These are phyloP conservation scores for Capsicum chinense DNA, from an alignment of 257 asterid genomes.

Conservation along the genomic window DNA sequence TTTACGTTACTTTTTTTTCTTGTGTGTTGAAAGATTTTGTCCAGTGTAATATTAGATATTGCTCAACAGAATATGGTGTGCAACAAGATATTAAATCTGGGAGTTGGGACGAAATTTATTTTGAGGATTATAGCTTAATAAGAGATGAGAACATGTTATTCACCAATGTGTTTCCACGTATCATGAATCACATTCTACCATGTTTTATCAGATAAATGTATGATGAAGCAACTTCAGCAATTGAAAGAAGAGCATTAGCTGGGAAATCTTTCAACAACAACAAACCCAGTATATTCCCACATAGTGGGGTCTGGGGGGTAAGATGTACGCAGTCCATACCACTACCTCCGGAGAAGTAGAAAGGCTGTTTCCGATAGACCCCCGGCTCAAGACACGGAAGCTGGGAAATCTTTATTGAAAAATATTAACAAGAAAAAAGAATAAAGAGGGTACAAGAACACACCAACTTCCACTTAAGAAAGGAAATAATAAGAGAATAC, in stretches of 20 bases:
- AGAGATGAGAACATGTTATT: constrained; percentile 13
- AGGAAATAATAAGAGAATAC: background rate
- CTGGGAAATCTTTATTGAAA: background rate
- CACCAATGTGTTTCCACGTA: constrained; percentile 20
- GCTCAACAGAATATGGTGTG: background rate
- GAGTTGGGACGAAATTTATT: background rate
- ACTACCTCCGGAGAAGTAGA: no score
- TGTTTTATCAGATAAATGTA: constrained; percentile 12
- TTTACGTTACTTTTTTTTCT: constrained; percentile 5
- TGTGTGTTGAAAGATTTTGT: background rate
- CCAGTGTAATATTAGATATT: background rate
- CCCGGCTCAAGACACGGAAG: background rate
- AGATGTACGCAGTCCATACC: no score
- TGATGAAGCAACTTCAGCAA: background rate
- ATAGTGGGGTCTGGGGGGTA: no score
- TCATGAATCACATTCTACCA: constrained; percentile 4
- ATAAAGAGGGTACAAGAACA: constrained; percentile 15
- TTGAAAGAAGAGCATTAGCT: background rate
- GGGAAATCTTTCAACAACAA: background rate
- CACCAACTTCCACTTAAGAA: background rate
- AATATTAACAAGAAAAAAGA: constrained; percentile 13
- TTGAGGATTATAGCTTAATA: background rate
- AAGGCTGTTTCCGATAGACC: no score
- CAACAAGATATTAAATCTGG: constrained; percentile 1
- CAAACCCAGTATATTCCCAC: no score